Evolutionary conservation across 495 filamentous ascomycete genomes (phyloP).

Genomic region (Echria macrotheca): DNA sequence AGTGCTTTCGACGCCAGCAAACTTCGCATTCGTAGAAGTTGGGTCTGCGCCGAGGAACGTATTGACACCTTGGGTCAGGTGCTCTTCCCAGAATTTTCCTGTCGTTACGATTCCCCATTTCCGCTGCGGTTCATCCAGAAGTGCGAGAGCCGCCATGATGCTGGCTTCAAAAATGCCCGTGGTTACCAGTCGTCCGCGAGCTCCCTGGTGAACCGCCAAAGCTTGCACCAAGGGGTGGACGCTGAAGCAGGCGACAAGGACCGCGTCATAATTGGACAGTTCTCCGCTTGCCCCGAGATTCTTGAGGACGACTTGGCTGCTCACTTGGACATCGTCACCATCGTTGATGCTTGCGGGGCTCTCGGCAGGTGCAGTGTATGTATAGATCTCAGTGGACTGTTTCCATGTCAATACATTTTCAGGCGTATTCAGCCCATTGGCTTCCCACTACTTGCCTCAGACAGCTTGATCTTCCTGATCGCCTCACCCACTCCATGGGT

Average conservation of each 20-base stretch:
- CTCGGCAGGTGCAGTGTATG: slow-evolving; percentile 47
- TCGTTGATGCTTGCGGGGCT: slow-evolving; percentile 63
- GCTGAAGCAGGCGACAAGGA: slow-evolving; percentile 85
- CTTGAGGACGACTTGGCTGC: slow-evolving; percentile 49
- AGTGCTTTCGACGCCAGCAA: slow-evolving; percentile 78
- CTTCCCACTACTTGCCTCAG: slow-evolving; percentile 32
- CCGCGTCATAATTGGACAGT: slow-evolving; percentile 59
- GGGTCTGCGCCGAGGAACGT: slow-evolving; percentile 43
- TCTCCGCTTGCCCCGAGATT: slow-evolving; percentile 35
- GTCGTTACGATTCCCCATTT: slow-evolving; percentile 89
- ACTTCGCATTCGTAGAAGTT: slow-evolving; percentile 32
- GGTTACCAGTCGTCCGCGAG: slow-evolving; percentile 40
- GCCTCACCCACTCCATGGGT: slow-evolving; percentile 66
- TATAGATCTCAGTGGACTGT: slow-evolving; percentile 37
- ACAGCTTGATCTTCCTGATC: slow-evolving; percentile 46
- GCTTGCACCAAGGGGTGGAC: slow-evolving; percentile 71
- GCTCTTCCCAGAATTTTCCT: slow-evolving; percentile 71
- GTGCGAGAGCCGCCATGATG: slow-evolving; percentile 52
- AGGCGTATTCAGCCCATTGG: no score
- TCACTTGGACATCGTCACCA: slow-evolving; percentile 47
- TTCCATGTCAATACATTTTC: neutral
- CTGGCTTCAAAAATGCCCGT: slow-evolving; percentile 88
- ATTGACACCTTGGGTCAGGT: slow-evolving; percentile 59
- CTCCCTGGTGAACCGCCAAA: slow-evolving; percentile 39
- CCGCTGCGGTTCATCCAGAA: slow-evolving; percentile 30